Evolutionary conservation across 345 rosid species (phyloP).

Genomic region (Psidium friedrichsthalianum): DNA sequence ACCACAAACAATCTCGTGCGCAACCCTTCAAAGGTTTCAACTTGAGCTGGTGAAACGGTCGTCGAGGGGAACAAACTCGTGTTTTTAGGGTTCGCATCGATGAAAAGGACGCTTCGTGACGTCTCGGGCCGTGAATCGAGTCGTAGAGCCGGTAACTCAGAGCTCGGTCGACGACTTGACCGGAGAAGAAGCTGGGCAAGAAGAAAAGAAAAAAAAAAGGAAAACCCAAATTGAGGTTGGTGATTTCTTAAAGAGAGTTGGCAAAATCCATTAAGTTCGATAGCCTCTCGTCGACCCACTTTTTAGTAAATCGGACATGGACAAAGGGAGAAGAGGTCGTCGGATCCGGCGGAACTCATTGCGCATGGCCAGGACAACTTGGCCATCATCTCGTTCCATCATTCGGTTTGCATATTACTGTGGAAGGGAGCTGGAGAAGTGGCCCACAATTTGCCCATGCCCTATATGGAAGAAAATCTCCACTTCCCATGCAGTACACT

Average conservation of each 20-base stretch:
- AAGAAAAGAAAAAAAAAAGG: no score
- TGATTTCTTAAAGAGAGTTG: background rate
- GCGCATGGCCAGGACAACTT: conserved; percentile 15
- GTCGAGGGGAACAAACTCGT: no score
- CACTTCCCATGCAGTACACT: background rate
- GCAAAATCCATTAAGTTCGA: no score
- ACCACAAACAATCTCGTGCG: background rate
- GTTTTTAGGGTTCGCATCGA: no score
- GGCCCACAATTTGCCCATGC: background rate
- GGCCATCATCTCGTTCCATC: background rate
- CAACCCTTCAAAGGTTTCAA: background rate
- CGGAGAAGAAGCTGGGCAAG: background rate
- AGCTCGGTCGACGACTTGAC: background rate
- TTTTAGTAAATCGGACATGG: no score
- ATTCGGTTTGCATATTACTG: background rate
- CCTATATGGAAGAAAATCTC: background rate
- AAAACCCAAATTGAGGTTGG: background rate
- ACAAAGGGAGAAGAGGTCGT: no score
- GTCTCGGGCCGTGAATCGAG: background rate
- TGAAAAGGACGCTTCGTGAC: background rate
- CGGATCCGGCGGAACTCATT: background rate
- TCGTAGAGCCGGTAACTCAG: no score
- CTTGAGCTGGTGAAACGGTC: background rate
- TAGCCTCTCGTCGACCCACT: no score
- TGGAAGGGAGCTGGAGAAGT: background rate